Percentiles rank a stretch among this genome's conserved stretches.
Evolutionary conservation across 768 basidiomycete genomes (phyloP).

Genomic region (Trametes cingulata): DNA sequence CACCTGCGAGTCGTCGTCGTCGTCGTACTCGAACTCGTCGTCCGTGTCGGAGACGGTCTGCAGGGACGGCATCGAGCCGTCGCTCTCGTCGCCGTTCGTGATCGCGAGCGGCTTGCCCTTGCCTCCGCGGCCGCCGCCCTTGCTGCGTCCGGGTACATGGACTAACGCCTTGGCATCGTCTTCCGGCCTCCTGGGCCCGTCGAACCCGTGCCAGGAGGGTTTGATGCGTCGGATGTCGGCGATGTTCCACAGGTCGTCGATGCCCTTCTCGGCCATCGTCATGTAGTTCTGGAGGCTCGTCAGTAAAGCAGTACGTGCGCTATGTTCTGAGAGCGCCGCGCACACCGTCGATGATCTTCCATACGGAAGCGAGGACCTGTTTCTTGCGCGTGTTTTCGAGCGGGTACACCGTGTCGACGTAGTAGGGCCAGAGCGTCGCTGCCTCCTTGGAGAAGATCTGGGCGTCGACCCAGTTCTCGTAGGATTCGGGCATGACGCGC

Average conservation of each 20-base stretch:
- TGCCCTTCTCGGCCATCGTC: constrained; percentile 47
- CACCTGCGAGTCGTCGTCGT: constrained; percentile 38
- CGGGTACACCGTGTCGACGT: constrained; percentile 59
- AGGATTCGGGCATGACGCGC: constrained; percentile 59
- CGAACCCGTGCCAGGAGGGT: constrained; percentile 62
- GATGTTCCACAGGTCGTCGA: constrained; percentile 68
- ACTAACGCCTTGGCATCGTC: constrained; percentile 27
- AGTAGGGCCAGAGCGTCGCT: constrained; percentile 48
- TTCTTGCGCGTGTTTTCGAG: constrained; percentile 55
- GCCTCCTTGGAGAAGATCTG: constrained; percentile 62
- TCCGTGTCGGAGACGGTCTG: constrained; percentile 66
- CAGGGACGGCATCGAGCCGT: constrained; percentile 66
- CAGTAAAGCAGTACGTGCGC: not conserved
- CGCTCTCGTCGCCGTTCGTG: constrained; percentile 48
- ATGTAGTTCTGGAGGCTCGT: constrained; percentile 55
- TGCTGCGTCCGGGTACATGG: constrained; percentile 24
- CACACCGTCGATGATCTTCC: constrained; percentile 64
- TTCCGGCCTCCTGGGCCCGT: constrained; percentile 32
- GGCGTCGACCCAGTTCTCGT: constrained; percentile 69
- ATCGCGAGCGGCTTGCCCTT: constrained; percentile 51
- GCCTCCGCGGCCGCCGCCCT: constrained; percentile 27
- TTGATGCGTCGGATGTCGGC: constrained; percentile 48
- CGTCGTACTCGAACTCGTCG: constrained; percentile 45
- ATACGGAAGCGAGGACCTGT: constrained; percentile 57
- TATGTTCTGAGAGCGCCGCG: constrained; percentile 16